Conservation (phyloP, 805 yeast genomes). For the Candida tibetensis region DNA sequence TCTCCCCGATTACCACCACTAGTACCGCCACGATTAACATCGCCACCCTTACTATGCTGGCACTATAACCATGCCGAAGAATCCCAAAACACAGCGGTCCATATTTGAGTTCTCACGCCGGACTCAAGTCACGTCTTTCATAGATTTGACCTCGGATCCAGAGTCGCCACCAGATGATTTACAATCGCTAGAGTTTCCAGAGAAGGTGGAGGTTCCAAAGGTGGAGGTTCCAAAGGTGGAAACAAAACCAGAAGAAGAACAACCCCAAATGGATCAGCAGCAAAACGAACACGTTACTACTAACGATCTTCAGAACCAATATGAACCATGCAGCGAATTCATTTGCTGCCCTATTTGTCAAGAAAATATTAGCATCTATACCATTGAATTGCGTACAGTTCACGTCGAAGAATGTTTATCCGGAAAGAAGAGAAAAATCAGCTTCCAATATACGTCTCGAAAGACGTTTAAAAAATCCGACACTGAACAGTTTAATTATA, state of each 20-base stretch:
- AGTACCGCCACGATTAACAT: too few species aligned
- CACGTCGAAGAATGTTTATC: slow-evolving; percentile 56
- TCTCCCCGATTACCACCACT: too few species aligned
- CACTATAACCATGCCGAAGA: not conserved
- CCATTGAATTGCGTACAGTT: slow-evolving; percentile 41
- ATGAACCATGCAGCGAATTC: too few species aligned
- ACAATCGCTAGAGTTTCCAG: too few species aligned
- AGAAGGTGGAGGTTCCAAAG: not conserved
- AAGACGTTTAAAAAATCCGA: too few species aligned
- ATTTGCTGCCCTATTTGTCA: not conserved
- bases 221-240: not conserved
- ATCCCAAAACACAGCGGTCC: not conserved
- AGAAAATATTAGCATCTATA: slow-evolving; percentile 1
- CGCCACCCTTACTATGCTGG: too few species aligned
- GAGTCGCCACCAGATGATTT: not conserved
- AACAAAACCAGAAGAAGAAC: not conserved
- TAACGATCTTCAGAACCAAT: not conserved
- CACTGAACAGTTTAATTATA: not conserved
- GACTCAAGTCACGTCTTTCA: not conserved
- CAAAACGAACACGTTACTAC: not conserved
- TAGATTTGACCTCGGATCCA: not conserved
- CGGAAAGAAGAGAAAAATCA: not conserved
- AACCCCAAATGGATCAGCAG: not conserved
- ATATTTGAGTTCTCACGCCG: not conserved
- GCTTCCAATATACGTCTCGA: not conserved